These are phyloP conservation scores for Huntiella savannae DNA, from an alignment of 2,329 filamentous ascomycete species.

Conservation along the genomic window DNA sequence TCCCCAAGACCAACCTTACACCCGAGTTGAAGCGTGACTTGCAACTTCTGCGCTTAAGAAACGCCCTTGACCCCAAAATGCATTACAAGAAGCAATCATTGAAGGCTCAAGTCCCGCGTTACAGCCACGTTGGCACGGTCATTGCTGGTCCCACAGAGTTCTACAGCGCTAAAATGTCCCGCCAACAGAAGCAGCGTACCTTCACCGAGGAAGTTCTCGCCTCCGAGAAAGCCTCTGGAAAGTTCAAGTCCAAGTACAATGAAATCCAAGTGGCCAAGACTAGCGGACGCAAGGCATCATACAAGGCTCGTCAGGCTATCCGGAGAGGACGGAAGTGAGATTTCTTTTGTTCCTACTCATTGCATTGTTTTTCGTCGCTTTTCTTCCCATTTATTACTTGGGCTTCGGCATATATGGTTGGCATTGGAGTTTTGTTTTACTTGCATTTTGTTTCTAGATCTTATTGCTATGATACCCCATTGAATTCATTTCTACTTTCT, in stretches of 20 bases:
- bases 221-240: constrained; percentile 20
- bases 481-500: constrained; percentile 1
- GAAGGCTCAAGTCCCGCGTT: constrained; percentile 45
- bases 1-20: constrained; percentile 69
- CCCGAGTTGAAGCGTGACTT: constrained; percentile 75
- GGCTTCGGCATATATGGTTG: not conserved
- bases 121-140: constrained; percentile 74
- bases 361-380: not conserved
- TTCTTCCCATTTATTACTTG: not conserved
- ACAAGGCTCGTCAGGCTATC: constrained; percentile 21
- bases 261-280: constrained; percentile 67
- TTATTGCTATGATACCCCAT: constrained; percentile 9
- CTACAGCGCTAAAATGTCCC: constrained; percentile 60
- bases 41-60: constrained; percentile 75
- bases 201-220: constrained; percentile 71
- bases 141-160: constrained; percentile 79
- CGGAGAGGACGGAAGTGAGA: constrained; percentile 3
- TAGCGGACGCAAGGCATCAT: constrained; percentile 77
- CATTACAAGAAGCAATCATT: constrained; percentile 58
- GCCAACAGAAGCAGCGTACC: constrained; percentile 73
- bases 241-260: constrained; percentile 74
- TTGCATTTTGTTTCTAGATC: not conserved
- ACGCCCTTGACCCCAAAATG: constrained; percentile 70
- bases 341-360: not conserved
- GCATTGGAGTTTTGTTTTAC: not conserved